These are phyloP conservation scores for Ophiostoma tasmaniense DNA, from an alignment of 2,329 filamentous ascomycete genomes.

Conservation along the genomic window DNA sequence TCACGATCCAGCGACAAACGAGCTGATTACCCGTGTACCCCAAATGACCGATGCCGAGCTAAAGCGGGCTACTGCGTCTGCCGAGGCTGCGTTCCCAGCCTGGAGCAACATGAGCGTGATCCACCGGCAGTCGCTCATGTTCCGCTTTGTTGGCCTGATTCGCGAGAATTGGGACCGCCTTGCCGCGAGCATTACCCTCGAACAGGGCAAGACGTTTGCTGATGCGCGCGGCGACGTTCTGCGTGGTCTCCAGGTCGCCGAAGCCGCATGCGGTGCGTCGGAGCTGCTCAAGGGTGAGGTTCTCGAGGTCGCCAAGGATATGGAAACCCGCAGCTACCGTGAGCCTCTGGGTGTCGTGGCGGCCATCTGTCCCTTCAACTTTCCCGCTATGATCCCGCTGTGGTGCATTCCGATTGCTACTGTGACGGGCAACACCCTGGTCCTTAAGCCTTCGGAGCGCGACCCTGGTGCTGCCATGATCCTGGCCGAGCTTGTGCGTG, in stretches of 20 bases:
- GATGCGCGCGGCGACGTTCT: slow-evolving; percentile 77
- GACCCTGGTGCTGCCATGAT: slow-evolving; percentile 82
- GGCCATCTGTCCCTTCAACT: slow-evolving; percentile 85
- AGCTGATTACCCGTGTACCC: slow-evolving; percentile 73
- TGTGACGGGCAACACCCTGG: slow-evolving; percentile 72
- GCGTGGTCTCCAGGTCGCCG: slow-evolving; percentile 73
- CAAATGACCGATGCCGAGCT: slow-evolving; percentile 74
- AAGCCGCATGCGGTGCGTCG: slow-evolving; percentile 71
- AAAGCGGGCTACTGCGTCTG: slow-evolving; percentile 64
- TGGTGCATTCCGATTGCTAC: slow-evolving; percentile 83
- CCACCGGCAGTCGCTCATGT: slow-evolving; percentile 75
- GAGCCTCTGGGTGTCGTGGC: slow-evolving; percentile 75
- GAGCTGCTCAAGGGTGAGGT: slow-evolving; percentile 77
- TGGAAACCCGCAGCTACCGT: slow-evolving; percentile 77
- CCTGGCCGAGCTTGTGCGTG: slow-evolving; percentile 66
- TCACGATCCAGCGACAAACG: slow-evolving; percentile 76
- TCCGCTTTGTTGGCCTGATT: slow-evolving; percentile 72
- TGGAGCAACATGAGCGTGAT: slow-evolving; percentile 69
- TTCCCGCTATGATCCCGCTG: slow-evolving; percentile 87
- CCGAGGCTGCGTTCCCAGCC: slow-evolving; percentile 63
- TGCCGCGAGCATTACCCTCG: slow-evolving; percentile 75
- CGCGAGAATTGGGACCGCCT: slow-evolving; percentile 78
- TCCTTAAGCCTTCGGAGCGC: slow-evolving; percentile 80
- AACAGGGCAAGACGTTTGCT: slow-evolving; percentile 82
- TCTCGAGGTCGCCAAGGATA: slow-evolving; percentile 78